Percentiles rank a stretch among this genome's conserved stretches.
Evolutionary conservation across 805 yeast genomes (phyloP).

Genomic region (Ogataea zsoltii): DNA sequence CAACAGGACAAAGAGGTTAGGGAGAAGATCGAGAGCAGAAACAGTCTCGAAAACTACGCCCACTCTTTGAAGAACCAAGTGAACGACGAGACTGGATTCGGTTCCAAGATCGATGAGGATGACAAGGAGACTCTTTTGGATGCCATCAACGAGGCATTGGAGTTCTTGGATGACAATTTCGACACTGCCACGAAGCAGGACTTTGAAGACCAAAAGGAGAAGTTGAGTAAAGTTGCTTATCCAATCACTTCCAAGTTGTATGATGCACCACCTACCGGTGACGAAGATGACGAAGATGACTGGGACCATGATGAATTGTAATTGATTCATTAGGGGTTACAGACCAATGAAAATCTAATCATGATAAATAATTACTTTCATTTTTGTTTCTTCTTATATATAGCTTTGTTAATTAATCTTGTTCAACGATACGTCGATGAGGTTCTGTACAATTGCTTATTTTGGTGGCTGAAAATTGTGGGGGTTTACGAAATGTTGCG

Average conservation of each 20-base stretch:
- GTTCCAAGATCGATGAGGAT: conserved; percentile 80
- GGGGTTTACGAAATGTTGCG: no score
- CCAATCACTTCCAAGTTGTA: conserved; percentile 91
- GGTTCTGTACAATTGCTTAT: not conserved
- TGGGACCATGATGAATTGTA: conserved; percentile 72
- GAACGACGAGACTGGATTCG: conserved; percentile 55
- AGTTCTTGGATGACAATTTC: conserved; percentile 65
- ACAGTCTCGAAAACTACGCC: conserved; percentile 85
- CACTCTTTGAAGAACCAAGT: conserved; percentile 73
- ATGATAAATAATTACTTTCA: conserved; percentile 6
- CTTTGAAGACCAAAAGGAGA: conserved; percentile 86
- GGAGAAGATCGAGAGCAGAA: conserved; percentile 85
- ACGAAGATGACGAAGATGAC: conserved; percentile 52
- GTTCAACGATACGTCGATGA: not conserved
- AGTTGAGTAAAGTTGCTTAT: conserved; percentile 77
- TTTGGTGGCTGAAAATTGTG: not conserved
- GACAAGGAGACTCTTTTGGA: conserved; percentile 88
- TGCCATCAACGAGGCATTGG: conserved; percentile 79
- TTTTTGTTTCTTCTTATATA: conserved; percentile 7
- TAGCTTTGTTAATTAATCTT: conserved; percentile 3
- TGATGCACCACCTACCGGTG: conserved; percentile 46
- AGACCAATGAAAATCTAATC: conserved; percentile 1
- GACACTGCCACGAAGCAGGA: conserved; percentile 91
- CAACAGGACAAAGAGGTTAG: conserved; percentile 86
- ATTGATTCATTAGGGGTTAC: conserved; percentile 9